Evolutionary conservation across 2,329 filamentous ascomycete genomes (phyloP), one percentile per base, ranked within the genome.

Genomic region (Fusarium liriodendri): DNA sequence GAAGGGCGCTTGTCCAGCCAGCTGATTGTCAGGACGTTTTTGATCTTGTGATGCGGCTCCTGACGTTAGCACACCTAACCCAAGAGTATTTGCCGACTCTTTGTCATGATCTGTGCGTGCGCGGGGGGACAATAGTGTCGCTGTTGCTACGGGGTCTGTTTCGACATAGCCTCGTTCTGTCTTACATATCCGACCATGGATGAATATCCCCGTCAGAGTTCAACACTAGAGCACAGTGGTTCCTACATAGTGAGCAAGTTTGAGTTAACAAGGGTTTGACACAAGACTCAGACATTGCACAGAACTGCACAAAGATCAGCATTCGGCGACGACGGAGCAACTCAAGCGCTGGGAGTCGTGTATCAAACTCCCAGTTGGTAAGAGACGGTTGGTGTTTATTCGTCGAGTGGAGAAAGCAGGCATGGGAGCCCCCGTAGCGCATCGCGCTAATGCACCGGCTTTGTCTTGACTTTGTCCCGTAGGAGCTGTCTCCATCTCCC

Each of bases 381-480:
- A 35, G 42, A 61, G 32, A 40, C 52, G 61, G 29, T 59, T 60
- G 67, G 69, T 71, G 58, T 58, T 61, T 66, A 42, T 58, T 69
- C 54, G 50, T 37, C 27, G 22, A 20, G 66, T 55, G 69, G 69
- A 38, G 73, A 29, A 59, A 35, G 35, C 50, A 58, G 27, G 54
- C 62, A 52, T 67, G 69, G 62, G 72, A 67, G 72, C 61, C 61
- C 47, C 70, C 45, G 57, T 70, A 33, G 64, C 54, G 66, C 69
- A 64, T 63, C 55, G 40, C 68, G 72, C 76, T 78, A 78, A 78
- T 77, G 76, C 75, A 77, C 60, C 60, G 74, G 70, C 65, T 72
- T 72, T 67, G 64, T 66, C 70, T 72, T 70, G 67, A 66, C 62
- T 70, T 70, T 67, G 62, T 40, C 52, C 72, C 58, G 72, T 64